Evolutionary conservation across 2,329 filamentous ascomycete species (phyloP), one percentile per base, ranked within the genome.

Genomic region (Cladobotryum mycophilum): DNA sequence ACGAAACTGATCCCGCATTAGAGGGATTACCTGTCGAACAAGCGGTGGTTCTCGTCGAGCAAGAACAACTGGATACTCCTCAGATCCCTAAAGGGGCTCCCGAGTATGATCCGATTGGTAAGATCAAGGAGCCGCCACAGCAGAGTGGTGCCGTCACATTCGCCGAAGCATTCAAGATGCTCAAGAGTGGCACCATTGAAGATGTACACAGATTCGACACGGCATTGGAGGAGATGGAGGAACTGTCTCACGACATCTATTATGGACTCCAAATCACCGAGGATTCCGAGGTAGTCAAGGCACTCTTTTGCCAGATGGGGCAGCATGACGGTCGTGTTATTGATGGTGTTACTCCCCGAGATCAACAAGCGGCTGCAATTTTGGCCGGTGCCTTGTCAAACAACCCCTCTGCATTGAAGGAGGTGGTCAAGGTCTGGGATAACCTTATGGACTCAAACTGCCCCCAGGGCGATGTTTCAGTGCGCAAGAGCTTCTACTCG

Each of bases 181-280:
- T 84, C 45, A 78, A 78, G 58, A 71, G 65, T 43, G 70, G 72
- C n/a, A 58, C 60, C 11, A 56, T 54, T 17, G 57, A 59, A 6
- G 56, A 58, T 38, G 62, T 64, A 14, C 57, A 66, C 48, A 64
- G 61, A 3, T 68, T 81, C 13, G 74, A 78, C 38, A 67, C 68
- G 11, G 78, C 79, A 0, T 71, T 87, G 7, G 74, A 78, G 34
- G 72, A 72, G 34, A 73, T 87, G n/a, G 73, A 78, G 54, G 82
- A 86, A 6, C 68, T 85, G 25, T 78, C 82, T 0, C 82, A 86
- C 64, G 84, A 86, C 64, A 80, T 86, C 55, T 86, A 85, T 69
- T 87, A 85, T 64, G 84, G 84, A 9, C 69, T 82, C 15, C 79
- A 84, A 62, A 75, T 86, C 52, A 72, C 76, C 18, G 77, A 81